phyloP scores from a whole-genome alignment of 306 rosid genomes.

The Adenanthera pavonina region DNA sequence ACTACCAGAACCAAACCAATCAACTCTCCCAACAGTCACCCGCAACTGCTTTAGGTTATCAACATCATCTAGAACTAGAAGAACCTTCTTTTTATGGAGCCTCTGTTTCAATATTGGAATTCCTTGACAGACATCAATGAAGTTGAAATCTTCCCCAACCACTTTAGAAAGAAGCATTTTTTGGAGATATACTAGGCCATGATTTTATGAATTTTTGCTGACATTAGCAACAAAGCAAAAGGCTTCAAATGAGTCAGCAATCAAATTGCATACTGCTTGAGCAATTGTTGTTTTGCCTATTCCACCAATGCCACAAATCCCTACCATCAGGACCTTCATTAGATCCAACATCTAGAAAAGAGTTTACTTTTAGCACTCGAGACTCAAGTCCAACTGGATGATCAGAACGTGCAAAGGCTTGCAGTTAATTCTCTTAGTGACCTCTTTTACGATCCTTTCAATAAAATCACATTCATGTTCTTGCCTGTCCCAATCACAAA shows the following conservation, averaged over 20 bases:
- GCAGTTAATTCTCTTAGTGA: background rate
- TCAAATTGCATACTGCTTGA: background rate
- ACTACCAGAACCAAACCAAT: constrained; percentile 20
- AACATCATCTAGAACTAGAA: constrained; percentile 7
- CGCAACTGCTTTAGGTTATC: background rate
- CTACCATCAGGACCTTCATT: background rate
- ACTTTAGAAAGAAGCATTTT: background rate
- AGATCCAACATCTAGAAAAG: background rate
- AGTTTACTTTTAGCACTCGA: background rate
- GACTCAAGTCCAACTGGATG: background rate
- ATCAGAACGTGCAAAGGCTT: background rate
- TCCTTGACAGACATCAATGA: background rate
- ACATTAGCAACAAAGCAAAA: background rate
- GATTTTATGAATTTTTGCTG: background rate
- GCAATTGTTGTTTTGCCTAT: constrained; percentile 22
- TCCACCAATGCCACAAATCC: constrained; percentile 17
- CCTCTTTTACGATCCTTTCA: background rate
- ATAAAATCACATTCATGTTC: background rate
- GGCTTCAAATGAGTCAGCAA: background rate
- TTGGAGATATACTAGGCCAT: constrained; percentile 9
- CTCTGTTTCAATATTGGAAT: constrained; percentile 3
- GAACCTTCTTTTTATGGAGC: constrained; percentile 5
- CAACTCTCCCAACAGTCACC: background rate
- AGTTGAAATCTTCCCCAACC: background rate
- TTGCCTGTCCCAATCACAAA: background rate